Evolutionary conservation across 805 yeast genomes (phyloP), one percentile per base, ranked within the genome.

Genomic region (Priceomyces carsonii): DNA sequence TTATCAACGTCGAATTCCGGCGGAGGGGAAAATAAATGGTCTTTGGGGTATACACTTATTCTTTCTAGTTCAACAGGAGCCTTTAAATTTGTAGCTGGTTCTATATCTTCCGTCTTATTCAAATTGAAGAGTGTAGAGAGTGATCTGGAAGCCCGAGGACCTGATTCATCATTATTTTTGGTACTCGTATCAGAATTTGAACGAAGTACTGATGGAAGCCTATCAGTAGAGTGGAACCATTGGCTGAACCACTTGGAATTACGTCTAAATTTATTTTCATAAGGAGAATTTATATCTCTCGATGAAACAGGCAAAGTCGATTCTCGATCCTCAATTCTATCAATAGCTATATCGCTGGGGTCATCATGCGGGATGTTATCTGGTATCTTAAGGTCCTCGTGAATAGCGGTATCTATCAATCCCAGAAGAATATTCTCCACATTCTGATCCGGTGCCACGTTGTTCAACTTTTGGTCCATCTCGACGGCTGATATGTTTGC

Each of bases 31-130:
- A 13, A 27, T 2, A 18, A 28, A 20, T 24, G 39, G 5, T 26
- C 28, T 5, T 30, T 31, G 4, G n/a, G n/a, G n/a, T n/a, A n/a
- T n/a, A 22, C 18, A 5, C 36, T 40, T 1, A 59, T 47, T 22
- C 48, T 53, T 16, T 69, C 72, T 50, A 74, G 56, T 43, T 74
- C 79, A 22, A 74, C 64, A 0, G 77, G 77, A 1, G 52, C 63
- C 33, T 40, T 50, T 6, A 21, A 15, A 22, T 32, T 24, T 19
- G 18, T 18, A 10, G 8, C 14, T 5, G 27, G 13, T 24, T 9
- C n/a, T 10, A 6, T 15, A 10, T 12, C n/a, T n/a, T n/a, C n/a
- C n/a, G n/a, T n/a, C n/a, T n/a, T n/a, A n/a, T n/a, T n/a, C n/a
- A n/a, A n/a, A n/a, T n/a, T n/a, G n/a, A n/a, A n/a, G n/a, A 24